These are phyloP conservation scores for Tolypocladium album DNA, from an alignment of 2,329 filamentous ascomycete species.

Conservation along the genomic window DNA sequence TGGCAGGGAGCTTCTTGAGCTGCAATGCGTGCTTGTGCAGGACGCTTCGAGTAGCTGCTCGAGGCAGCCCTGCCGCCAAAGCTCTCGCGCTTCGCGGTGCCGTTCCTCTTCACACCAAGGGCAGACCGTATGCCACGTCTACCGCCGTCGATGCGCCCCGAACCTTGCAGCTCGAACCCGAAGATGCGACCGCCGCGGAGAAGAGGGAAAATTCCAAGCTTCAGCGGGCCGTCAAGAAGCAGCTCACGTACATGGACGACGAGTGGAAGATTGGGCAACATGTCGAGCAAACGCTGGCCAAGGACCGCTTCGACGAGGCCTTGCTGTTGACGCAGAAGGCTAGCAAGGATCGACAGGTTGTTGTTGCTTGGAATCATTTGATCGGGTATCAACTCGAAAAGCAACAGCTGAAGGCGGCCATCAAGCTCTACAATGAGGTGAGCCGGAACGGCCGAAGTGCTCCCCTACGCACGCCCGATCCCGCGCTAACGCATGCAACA, in stretches of 20 bases:
- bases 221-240: conserved; percentile 34
- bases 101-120: conserved; percentile 4
- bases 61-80: neutral
- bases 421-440: conserved; percentile 86
- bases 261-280: conserved; percentile 62
- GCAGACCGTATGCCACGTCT: conserved; percentile 7
- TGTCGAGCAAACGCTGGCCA: conserved; percentile 48
- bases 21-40: conserved; percentile 16
- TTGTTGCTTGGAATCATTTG: conserved; percentile 81
- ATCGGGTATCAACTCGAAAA: conserved; percentile 60
- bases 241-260: conserved; percentile 56
- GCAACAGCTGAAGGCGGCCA: conserved; percentile 48
- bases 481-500: conserved; percentile 17
- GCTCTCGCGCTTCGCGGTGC: conserved; percentile 3
- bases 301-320: conserved; percentile 55
- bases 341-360: conserved; percentile 52
- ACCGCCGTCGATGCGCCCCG: conserved; percentile 11
- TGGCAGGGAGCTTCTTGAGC: conserved; percentile 16
- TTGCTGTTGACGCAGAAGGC: conserved; percentile 56
- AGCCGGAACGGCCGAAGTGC: conserved; percentile 7
- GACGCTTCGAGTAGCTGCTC: conserved; percentile 9
- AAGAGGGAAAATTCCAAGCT: conserved; percentile 16
- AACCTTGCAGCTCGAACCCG: conserved; percentile 8
- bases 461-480: neutral
- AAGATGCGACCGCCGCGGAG: conserved; percentile 3